Conservation (phyloP, 1,284 basidiomycete genomes). For the Malassezia caprae region DNA sequence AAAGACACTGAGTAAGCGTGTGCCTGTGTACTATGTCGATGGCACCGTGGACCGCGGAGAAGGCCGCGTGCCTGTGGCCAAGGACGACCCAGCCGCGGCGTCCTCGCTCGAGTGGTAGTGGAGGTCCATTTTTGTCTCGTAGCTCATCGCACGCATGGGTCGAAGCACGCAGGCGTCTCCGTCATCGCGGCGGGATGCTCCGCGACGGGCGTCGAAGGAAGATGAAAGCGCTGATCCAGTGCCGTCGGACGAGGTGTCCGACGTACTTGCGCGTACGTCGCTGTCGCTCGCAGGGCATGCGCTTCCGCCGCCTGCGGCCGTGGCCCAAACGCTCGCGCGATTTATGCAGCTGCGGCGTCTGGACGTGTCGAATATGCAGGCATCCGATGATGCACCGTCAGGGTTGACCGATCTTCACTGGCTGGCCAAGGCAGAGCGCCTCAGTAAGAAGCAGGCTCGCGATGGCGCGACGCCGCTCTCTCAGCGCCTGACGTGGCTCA, state of each 20-base stretch:
- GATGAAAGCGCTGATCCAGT: neutral
- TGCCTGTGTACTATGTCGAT: conserved; percentile 16
- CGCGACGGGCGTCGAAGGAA: too few relatives aligned
- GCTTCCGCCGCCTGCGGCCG: conserved; percentile 24
- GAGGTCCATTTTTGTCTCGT: neutral
- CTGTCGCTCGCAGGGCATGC: conserved; percentile 29
- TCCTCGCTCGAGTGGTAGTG: neutral
- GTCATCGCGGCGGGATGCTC: too few relatives aligned
- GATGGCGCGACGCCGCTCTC: conserved; percentile 8
- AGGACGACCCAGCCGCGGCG: neutral
- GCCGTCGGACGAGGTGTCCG: neutral
- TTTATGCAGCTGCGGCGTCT: conserved; percentile 32
- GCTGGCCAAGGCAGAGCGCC: conserved; percentile 26
- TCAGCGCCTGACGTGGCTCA: conserved; percentile 20
- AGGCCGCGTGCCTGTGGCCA: conserved; percentile 9
- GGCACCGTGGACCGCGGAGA: conserved; percentile 11
- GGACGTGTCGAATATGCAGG: conserved; percentile 31
- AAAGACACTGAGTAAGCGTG: conserved; percentile 23
- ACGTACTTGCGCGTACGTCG: conserved; percentile 18
- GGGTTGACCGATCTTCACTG: conserved; percentile 26
- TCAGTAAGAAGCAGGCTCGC: conserved; percentile 20
- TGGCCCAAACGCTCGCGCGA: conserved; percentile 31
- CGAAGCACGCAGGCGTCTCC: neutral
- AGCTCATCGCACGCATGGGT: neutral
- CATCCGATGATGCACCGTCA: conserved; percentile 22